A percentile compares a stretch with the other conserved stretches of the same genome.
phyloP scores from a whole-genome alignment of 148 eudicot species.

The Amaranthus palmeri region DNA sequence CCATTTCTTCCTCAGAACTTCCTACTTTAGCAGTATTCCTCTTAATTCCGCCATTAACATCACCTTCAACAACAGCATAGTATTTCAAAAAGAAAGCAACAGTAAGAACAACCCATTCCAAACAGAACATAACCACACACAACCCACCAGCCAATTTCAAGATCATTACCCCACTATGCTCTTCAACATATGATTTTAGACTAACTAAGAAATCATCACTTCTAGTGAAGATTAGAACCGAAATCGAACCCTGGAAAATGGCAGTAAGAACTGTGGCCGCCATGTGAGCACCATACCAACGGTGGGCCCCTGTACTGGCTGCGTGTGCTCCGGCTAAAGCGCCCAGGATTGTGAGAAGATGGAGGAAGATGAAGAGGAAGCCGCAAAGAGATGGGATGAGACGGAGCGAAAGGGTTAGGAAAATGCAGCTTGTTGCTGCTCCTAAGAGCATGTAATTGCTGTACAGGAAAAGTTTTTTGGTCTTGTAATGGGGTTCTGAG shows the following conservation, averaged over 20 bases:
- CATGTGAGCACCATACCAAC: conserved; percentile 61
- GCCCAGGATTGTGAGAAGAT: conserved; percentile 47
- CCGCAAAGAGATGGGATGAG: conserved; percentile 51
- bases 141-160: conserved; percentile 46
- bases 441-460: conserved; percentile 53
- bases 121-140: conserved; percentile 34
- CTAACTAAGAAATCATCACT: conserved; percentile 33
- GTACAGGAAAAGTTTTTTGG: conserved; percentile 43
- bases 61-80: conserved; percentile 18
- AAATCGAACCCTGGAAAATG: conserved; percentile 57
- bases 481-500: conserved; percentile 35
- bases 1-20: conserved; percentile 26
- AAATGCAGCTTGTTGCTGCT: conserved; percentile 56
- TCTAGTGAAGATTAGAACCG: conserved; percentile 44
- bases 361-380: conserved; percentile 56
- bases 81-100: conserved; percentile 45
- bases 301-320: conserved; percentile 27
- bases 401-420: conserved; percentile 63
- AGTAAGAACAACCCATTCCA: conserved; percentile 49
- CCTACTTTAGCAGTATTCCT: conserved; percentile 25
- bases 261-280: conserved; percentile 51
- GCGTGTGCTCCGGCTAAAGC: conserved; percentile 53
- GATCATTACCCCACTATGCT: conserved; percentile 40
- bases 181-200: conserved; percentile 51
- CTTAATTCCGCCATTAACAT: not conserved